phyloP scores from a whole-genome alignment of 2,329 filamentous ascomycete genomes.

The Coccinonectria pachysandricola region DNA sequence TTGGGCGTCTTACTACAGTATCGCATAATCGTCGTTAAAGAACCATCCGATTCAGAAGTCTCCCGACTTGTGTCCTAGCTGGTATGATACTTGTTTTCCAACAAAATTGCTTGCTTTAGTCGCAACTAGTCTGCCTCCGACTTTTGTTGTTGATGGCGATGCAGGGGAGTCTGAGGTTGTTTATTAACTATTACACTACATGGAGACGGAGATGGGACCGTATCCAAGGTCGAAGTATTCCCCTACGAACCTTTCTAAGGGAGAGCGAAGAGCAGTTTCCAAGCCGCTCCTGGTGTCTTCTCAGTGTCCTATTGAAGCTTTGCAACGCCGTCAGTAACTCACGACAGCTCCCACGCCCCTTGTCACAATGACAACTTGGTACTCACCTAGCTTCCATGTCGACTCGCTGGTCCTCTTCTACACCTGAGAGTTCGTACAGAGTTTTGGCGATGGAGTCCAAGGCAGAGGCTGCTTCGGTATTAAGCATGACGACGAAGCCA shows the following conservation, averaged over 20 bases:
- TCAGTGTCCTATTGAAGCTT: conserved; percentile 4
- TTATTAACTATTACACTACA: conserved; percentile 8
- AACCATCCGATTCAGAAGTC: conserved; percentile 13
- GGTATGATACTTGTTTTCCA: conserved; percentile 9
- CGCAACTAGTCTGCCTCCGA: conserved; percentile 9
- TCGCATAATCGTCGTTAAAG: conserved; percentile 10
- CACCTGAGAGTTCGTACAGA: conserved; percentile 14
- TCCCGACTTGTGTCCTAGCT: conserved; percentile 12
- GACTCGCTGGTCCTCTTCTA: conserved; percentile 4
- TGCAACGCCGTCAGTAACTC: conserved; percentile 3
- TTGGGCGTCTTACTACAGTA: conserved; percentile 7
- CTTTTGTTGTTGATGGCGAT: conserved; percentile 2
- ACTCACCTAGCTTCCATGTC: conserved; percentile 9
- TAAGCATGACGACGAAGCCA: conserved; percentile 17
- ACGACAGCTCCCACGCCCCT: too few relatives aligned
- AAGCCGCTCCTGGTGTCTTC: conserved; percentile 2
- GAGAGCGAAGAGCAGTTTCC: conserved; percentile 12
- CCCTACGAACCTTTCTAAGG: conserved; percentile 31
- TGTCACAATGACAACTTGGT: background rate
- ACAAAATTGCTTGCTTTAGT: conserved; percentile 10
- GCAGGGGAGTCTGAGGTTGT: conserved; percentile 6
- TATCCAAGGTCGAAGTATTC: conserved; percentile 26
- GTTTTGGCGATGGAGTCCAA: conserved; percentile 12
- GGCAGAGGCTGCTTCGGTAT: conserved; percentile 6
- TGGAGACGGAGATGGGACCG: conserved; percentile 8